These are phyloP conservation scores for Rhizopogon salebrosus DNA, from an alignment of 768 basidiomycete genomes.

Conservation along the genomic window DNA sequence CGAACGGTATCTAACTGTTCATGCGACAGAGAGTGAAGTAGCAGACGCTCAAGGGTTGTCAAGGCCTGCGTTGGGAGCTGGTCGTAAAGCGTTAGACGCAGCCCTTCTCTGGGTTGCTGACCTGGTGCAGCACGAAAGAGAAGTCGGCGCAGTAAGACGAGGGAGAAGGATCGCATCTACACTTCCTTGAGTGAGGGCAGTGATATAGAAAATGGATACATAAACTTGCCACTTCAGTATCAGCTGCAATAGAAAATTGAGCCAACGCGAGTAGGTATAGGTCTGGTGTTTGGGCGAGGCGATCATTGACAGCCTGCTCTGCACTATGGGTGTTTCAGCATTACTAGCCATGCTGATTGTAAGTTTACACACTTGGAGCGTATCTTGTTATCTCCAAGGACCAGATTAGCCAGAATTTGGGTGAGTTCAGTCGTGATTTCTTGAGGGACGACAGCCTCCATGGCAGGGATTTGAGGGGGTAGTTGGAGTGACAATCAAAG, in stretches of 20 bases:
- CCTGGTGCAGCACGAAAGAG: conserved; percentile 58
- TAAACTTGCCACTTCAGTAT: conserved; percentile 69
- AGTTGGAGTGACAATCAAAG: neutral
- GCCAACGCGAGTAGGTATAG: conserved; percentile 73
- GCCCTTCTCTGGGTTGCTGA: conserved; percentile 26
- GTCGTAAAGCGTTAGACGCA: conserved; percentile 68
- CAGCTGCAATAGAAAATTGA: conserved; percentile 72
- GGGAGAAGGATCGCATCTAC: conserved; percentile 82
- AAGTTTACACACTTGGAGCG: conserved; percentile 49
- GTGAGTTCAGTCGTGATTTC: conserved; percentile 75
- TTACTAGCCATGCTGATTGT: neutral
- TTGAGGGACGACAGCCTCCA: conserved; percentile 38
- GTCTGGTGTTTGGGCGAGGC: conserved; percentile 73
- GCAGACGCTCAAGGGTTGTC: conserved; percentile 62
- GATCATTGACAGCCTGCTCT: conserved; percentile 77
- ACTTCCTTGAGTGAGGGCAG: conserved; percentile 11
- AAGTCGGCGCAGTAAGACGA: conserved; percentile 74
- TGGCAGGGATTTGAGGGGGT: conserved; percentile 3
- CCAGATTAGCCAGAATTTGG: conserved; percentile 80
- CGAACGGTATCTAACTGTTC: conserved; percentile 58
- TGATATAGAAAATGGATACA: neutral
- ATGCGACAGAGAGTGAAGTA: conserved; percentile 63
- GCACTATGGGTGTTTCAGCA: conserved; percentile 41
- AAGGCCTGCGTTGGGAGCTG: conserved; percentile 65
- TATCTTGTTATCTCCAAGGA: conserved; percentile 80